Conservation (phyloP, 257 asterid species). For the Gynochthodes officinalis region DNA sequence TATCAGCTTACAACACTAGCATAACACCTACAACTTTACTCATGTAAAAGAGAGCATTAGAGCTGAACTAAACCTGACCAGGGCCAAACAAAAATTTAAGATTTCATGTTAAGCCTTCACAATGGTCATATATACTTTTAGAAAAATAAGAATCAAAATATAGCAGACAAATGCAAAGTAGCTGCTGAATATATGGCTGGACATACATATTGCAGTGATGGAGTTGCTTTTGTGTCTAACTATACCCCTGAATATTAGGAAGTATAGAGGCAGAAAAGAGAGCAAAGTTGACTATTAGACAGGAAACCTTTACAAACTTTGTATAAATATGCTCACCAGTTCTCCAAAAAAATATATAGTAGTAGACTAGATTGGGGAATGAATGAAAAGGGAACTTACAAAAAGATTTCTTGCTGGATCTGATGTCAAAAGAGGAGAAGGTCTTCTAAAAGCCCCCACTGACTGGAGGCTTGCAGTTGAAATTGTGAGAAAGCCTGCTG, state of each 20-base stretch:
- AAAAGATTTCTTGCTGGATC: conserved; percentile 80
- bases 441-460: conserved; percentile 58
- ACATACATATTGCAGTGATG: too few relatives aligned
- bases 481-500: conserved; percentile 66
- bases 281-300: too few relatives aligned
- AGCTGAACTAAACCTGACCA: neutral
- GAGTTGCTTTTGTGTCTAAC: too few relatives aligned
- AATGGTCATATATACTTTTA: neutral
- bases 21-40: too few relatives aligned
- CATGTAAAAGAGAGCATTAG: neutral
- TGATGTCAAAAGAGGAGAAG: conserved; percentile 45
- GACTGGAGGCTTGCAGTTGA: conserved; percentile 79
- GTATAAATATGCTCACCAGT: too few relatives aligned
- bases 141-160: neutral
- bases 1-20: neutral
- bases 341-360: too few relatives aligned
- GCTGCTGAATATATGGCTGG: too few relatives aligned
- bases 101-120: neutral
- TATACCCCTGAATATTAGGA: too few relatives aligned
- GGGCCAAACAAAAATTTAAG: neutral
- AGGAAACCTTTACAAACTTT: too few relatives aligned
- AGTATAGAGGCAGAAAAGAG: too few relatives aligned
- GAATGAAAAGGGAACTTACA: conserved; percentile 42
- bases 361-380: neutral
- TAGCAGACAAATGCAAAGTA: neutral